A percentile compares a stretch with the other conserved stretches of the same genome.
These are phyloP conservation scores for Phytophthora capsici DNA, from an alignment of 352 stramenopile species.

Conservation along the genomic window DNA sequence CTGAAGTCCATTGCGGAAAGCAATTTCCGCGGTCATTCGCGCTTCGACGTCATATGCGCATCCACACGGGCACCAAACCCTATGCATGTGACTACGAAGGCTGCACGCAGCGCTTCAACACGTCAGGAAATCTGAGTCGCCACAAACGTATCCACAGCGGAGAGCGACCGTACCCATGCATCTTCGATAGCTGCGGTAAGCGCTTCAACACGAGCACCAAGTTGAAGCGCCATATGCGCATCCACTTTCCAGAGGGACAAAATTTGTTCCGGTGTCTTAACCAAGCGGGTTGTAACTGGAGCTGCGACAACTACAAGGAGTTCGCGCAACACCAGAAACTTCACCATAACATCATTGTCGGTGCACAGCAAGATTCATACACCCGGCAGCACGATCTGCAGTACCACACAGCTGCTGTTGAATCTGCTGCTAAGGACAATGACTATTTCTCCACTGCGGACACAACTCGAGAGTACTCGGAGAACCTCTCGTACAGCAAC, in stretches of 20 bases:
- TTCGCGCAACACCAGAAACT: slow-evolving; percentile 79
- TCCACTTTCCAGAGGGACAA: slow-evolving; percentile 82
- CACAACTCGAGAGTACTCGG: slow-evolving; percentile 28
- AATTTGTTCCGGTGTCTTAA: slow-evolving; percentile 78
- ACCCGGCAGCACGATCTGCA: not conserved
- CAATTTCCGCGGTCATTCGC: slow-evolving; percentile 86
- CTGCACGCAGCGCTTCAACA: slow-evolving; percentile 86
- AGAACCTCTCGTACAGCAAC: slow-evolving; percentile 22
- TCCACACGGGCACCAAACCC: slow-evolving; percentile 84
- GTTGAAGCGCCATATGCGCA: slow-evolving; percentile 88
- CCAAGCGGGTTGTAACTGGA: slow-evolving; percentile 54
- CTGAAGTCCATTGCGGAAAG: slow-evolving; percentile 84
- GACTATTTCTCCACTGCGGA: slow-evolving; percentile 47
- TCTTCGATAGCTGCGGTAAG: slow-evolving; percentile 81
- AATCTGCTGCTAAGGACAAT: slow-evolving; percentile 39
- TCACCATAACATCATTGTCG: slow-evolving; percentile 76
- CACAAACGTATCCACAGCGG: slow-evolving; percentile 90
- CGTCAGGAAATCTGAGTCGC: slow-evolving; percentile 86
- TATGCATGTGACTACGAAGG: slow-evolving; percentile 83
- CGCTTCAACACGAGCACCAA: slow-evolving; percentile 91
- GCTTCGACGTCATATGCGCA: slow-evolving; percentile 83
- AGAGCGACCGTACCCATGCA: slow-evolving; percentile 82
- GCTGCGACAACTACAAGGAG: slow-evolving; percentile 88
- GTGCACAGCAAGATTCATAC: slow-evolving; percentile 40
- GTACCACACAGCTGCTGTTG: slow-evolving; percentile 3